Percentiles rank a stretch among this genome's conserved stretches.
These are phyloP conservation scores for Phellinidium pouzarii DNA, from an alignment of 1,284 basidiomycete species.

Conservation along the genomic window DNA sequence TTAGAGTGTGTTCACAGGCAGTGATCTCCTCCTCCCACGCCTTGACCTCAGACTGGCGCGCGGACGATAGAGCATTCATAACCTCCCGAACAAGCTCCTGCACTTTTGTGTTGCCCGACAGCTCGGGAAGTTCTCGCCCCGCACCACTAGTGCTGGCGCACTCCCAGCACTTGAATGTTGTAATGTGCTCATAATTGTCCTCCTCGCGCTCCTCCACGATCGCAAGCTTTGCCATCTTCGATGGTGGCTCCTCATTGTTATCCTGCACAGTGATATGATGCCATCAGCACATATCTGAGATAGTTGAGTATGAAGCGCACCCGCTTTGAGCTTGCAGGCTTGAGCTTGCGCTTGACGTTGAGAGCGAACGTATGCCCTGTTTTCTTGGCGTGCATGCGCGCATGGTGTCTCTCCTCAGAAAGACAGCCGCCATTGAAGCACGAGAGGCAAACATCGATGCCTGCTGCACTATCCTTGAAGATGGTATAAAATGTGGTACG, in stretches of 20 bases:
- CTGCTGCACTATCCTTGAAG: slow-evolving; percentile 60
- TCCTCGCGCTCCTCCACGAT: slow-evolving; percentile 83
- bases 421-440: slow-evolving; percentile 95
- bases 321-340: slow-evolving; percentile 51
- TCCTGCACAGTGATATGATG: not conserved
- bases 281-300: slow-evolving; percentile 1
- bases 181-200: slow-evolving; percentile 76
- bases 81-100: slow-evolving; percentile 61
- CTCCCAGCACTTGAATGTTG: slow-evolving; percentile 70
- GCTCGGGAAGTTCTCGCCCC: slow-evolving; percentile 43
- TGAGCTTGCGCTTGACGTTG: slow-evolving; percentile 75
- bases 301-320: slow-evolving; percentile 37
- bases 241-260: slow-evolving; percentile 72
- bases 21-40: slow-evolving; percentile 96
- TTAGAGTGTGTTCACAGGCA: slow-evolving; percentile 83
- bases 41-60: slow-evolving; percentile 90
- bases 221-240: slow-evolving; percentile 84
- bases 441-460: slow-evolving; percentile 83
- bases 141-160: slow-evolving; percentile 44
- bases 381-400: slow-evolving; percentile 63
- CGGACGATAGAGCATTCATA: slow-evolving; percentile 80
- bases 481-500: not conserved
- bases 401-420: slow-evolving; percentile 58
- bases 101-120: slow-evolving; percentile 30
- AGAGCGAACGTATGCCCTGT: slow-evolving; percentile 73